Evolutionary conservation across 1,139 yeast species (phyloP).

Genomic region (Geotrichum reessii): DNA sequence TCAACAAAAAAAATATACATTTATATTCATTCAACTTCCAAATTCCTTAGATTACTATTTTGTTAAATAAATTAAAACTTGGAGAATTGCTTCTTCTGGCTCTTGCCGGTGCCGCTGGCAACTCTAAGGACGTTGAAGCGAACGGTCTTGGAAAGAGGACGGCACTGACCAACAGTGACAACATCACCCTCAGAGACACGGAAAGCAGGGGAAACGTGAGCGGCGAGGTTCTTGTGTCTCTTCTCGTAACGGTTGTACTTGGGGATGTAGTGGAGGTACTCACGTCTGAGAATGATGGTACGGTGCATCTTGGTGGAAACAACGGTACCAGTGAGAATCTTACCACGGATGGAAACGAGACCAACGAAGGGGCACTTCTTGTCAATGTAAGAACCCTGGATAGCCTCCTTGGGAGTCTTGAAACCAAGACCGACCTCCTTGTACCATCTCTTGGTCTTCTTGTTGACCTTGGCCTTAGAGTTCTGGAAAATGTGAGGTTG

Average conservation of each 20-base stretch:
- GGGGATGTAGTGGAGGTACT: slow-evolving; percentile 99
- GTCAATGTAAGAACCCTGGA: slow-evolving; percentile 98
- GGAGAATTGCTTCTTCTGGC: slow-evolving; percentile 74
- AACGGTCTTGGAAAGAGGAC: slow-evolving; percentile 99
- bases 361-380: slow-evolving; percentile 99
- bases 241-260: slow-evolving; percentile 99
- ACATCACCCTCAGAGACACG: slow-evolving; percentile 99
- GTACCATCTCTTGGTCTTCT: slow-evolving; percentile 99
- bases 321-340: slow-evolving; percentile 91
- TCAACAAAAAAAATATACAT: background rate
- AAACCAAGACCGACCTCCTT: slow-evolving; percentile 99
- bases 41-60: background rate
- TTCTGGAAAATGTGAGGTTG: slow-evolving; percentile 99
- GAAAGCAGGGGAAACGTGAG: slow-evolving; percentile 99
- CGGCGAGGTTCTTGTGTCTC: slow-evolving; percentile 99
- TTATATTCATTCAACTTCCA: background rate
- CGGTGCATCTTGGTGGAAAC: slow-evolving; percentile 99
- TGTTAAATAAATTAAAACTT: slow-evolving; percentile 62
- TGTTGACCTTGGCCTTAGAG: slow-evolving; percentile 99
- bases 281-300: slow-evolving; percentile 99
- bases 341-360: slow-evolving; percentile 97
- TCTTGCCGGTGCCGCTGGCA: slow-evolving; percentile 70
- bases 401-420: slow-evolving; percentile 99
- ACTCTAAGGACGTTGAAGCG: slow-evolving; percentile 99
- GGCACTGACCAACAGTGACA: slow-evolving; percentile 99